These are phyloP conservation scores for Phytophthora fragariaefolia DNA, from an alignment of 352 stramenopile genomes.

Conservation along the genomic window DNA sequence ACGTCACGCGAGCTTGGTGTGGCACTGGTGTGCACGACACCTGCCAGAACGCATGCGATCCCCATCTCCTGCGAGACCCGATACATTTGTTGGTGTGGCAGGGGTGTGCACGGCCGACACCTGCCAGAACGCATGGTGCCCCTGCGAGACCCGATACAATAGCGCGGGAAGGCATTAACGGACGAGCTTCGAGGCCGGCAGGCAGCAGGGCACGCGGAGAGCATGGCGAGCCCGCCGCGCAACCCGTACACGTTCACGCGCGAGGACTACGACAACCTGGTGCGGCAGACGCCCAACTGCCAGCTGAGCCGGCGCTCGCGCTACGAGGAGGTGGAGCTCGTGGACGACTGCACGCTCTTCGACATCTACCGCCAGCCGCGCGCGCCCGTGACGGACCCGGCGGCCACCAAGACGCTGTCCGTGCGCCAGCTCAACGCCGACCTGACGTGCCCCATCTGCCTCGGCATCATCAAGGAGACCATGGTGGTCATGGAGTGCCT, in stretches of 20 bases:
- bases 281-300: conserved; percentile 45
- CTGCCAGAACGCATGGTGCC: neutral
- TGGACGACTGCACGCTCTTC: conserved; percentile 90
- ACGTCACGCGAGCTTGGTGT: conserved; percentile 24
- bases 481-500: conserved; percentile 92
- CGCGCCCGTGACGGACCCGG: conserved; percentile 59
- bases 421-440: conserved; percentile 81
- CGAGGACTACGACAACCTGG: conserved; percentile 69
- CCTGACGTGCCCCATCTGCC: conserved; percentile 89
- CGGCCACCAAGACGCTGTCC: conserved; percentile 63
- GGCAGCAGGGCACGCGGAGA: neutral
- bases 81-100: conserved; percentile 14
- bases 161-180: neutral
- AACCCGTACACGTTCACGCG: conserved; percentile 80
- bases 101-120: neutral
- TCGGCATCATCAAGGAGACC: conserved; percentile 87
- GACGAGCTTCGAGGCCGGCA: neutral
- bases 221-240: conserved; percentile 35
- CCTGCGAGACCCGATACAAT: conserved; percentile 7
- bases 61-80: neutral
- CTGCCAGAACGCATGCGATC: neutral
- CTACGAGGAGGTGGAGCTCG: conserved; percentile 88
- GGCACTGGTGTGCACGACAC: neutral
- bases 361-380: conserved; percentile 90
- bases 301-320: conserved; percentile 72